phyloP scores from a whole-genome alignment of 345 rosid genomes.

The Pistacia integerrima region DNA sequence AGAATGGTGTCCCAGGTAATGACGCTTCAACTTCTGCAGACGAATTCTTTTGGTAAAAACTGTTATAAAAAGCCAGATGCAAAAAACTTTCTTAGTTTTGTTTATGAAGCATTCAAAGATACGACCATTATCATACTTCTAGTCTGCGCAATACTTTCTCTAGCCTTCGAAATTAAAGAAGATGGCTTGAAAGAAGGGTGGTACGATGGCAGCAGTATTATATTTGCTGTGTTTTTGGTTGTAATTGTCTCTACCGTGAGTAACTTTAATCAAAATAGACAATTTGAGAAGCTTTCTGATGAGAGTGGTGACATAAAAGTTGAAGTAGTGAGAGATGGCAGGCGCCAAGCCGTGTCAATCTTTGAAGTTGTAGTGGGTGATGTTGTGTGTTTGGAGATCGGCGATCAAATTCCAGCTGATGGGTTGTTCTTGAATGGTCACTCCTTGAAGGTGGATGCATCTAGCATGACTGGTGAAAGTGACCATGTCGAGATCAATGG shows the following conservation, averaged over 20 bases:
- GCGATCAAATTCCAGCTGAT: constrained; percentile 29
- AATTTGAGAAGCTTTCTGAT: constrained; percentile 2
- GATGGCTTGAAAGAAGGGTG: constrained; percentile 8
- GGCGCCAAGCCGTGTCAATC: not conserved
- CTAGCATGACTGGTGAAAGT: constrained; percentile 18
- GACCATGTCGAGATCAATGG: constrained; percentile 2
- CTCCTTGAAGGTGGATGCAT: constrained; percentile 15
- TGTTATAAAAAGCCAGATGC: not conserved
- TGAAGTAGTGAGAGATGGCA: constrained; percentile 18
- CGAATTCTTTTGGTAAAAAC: constrained; percentile 8
- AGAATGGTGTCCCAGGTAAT: constrained; percentile 1
- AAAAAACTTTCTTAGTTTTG: constrained; percentile 14
- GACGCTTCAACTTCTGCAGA: not conserved
- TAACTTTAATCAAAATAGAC: constrained; percentile 11
- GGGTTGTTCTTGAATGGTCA: constrained; percentile 16
- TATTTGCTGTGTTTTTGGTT: constrained; percentile 19
- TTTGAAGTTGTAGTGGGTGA: constrained; percentile 31
- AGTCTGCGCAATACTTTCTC: constrained; percentile 18
- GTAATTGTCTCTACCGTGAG: constrained; percentile 14
- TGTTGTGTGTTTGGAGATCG: constrained; percentile 22
- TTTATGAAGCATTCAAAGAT: constrained; percentile 17
- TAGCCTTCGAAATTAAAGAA: constrained; percentile 24
- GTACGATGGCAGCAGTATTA: constrained; percentile 14
- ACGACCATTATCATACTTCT: constrained; percentile 15
- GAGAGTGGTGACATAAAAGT: constrained; percentile 8